Evolutionary conservation across 495 filamentous ascomycete genomes (phyloP), one percentile per base, ranked within the genome.

Genomic region (Staphylotrichum tortipilum): DNA sequence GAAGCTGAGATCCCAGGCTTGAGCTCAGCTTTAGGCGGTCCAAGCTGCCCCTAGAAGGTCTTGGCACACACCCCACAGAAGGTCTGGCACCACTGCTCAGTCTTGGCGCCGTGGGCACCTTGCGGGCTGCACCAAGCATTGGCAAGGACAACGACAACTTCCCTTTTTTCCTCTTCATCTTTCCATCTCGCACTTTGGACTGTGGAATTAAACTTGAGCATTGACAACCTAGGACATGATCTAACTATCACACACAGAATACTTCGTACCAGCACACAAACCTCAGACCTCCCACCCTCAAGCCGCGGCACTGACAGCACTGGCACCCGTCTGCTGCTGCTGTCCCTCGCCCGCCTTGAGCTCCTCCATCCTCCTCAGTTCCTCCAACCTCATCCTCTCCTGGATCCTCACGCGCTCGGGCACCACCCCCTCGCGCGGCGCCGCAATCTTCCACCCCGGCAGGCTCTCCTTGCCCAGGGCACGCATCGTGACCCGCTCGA

Each of bases 401-500:
- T 74, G 67, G 11, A 71, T 64, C 24, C 61, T 56, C 24, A 76
- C 47, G 33, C 73, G 53, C 41, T 70, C 61, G 1, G 71, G 68
- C 1, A 71, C 53, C 3, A 74, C 62, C 4, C 34, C 34, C 52
- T 80, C 75, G 39, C 83, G 68, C 23, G 72, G 67, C 6, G 59
- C 71, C 21, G 70, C 71, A 39, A 82, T 81, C 67, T 72, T 77
- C 84, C 84, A 88, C 6, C 75, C 82, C 14, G 56, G 39, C 42
- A 88, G 53, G 17, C 74, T 69, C 28, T 80, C 75, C 55, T 72
- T 73, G 3, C 82, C 80, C 24, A 87, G 63, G 10, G 73, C 74
- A 18, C 56, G 66, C 53, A 88, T 65, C 5, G 85, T 87, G 58
- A 82, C 82, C 54, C 58, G 67, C 65, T 88, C 84, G 0, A 88